These are phyloP conservation scores for Tilletia caries DNA, from an alignment of 1,284 basidiomycete species.

Conservation along the genomic window DNA sequence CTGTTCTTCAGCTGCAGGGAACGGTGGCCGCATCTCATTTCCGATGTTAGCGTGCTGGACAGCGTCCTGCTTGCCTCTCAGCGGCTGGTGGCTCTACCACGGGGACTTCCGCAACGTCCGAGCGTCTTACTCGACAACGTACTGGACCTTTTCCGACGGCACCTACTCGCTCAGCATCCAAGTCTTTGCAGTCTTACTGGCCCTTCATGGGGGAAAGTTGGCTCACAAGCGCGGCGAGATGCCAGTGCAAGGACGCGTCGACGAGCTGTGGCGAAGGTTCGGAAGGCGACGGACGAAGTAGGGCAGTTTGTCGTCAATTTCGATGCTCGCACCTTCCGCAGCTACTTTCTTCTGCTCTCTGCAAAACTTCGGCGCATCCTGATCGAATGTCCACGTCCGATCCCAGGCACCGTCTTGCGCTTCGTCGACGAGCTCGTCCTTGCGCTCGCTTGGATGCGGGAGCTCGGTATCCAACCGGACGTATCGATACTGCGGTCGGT, in stretches of 20 bases:
- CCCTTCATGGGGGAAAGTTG: not conserved
- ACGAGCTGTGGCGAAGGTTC: not conserved
- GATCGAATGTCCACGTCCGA: too few species aligned
- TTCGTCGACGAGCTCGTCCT: not conserved
- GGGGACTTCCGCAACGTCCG: too few species aligned
- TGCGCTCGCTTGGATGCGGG: not conserved
- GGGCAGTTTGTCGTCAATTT: not conserved
- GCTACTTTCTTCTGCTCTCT: not conserved
- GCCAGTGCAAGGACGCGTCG: too few species aligned
- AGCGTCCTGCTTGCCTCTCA: not conserved
- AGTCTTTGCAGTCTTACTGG: not conserved
- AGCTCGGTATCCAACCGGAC: not conserved
- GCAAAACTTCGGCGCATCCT: not conserved
- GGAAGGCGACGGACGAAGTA: not conserved
- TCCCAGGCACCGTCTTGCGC: not conserved
- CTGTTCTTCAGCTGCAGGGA: not conserved
- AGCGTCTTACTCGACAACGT: not conserved
- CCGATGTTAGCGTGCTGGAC: not conserved
- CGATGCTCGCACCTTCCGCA: not conserved
- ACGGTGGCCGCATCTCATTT: not conserved
- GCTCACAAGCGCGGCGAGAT: not conserved
- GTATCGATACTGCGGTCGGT: not conserved
- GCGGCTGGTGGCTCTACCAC: not conserved
- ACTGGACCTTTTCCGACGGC: not conserved
- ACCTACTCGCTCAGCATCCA: conserved; percentile 4